Conservation (phyloP, 1,139 yeast species). For the Candida pseudocylindracea region DNA sequence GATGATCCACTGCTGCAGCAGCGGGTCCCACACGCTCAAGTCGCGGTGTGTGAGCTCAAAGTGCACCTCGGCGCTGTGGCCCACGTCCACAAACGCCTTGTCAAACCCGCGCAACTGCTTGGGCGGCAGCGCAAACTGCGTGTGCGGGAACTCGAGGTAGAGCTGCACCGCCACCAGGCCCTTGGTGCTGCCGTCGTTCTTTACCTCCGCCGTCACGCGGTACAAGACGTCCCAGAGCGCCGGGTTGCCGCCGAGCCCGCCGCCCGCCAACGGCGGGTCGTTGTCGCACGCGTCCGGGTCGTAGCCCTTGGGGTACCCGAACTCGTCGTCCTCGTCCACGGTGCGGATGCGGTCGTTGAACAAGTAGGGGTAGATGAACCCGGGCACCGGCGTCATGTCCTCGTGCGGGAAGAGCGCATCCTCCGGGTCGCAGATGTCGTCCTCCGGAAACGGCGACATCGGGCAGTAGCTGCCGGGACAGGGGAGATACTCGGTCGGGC, state of each 20-base stretch:
- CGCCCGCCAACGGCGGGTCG: constrained; percentile 27
- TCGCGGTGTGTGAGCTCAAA: constrained; percentile 32
- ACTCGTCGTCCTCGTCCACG: constrained; percentile 15
- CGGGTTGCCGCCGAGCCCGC: constrained; percentile 30
- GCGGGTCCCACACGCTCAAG: constrained; percentile 35
- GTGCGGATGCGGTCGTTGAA: constrained; percentile 21
- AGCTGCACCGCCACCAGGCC: constrained; percentile 36
- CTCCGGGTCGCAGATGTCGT: constrained; percentile 29
- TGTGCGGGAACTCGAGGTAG: constrained; percentile 31
- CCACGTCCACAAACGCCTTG: constrained; percentile 26
- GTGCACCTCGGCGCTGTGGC: constrained; percentile 12
- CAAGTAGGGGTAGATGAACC: constrained; percentile 26
- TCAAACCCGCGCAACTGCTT: constrained; percentile 36
- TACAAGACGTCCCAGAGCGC: constrained; percentile 23
- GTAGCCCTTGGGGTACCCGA: constrained; percentile 31
- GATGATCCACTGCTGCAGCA: constrained; percentile 36
- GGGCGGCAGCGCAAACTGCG: constrained; percentile 19
- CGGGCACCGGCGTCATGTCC: constrained; percentile 28
- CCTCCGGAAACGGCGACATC: constrained; percentile 14
- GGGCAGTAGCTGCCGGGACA: constrained; percentile 25
- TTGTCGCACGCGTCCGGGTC: constrained; percentile 12
- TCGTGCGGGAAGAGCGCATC: constrained; percentile 33
- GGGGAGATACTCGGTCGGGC: constrained; percentile 26
- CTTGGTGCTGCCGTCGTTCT: constrained; percentile 23
- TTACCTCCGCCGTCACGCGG: constrained; percentile 21